Base-by-base conservation (phyloP, 208 protist genomes). In the Crithidia brevicula region DNA sequence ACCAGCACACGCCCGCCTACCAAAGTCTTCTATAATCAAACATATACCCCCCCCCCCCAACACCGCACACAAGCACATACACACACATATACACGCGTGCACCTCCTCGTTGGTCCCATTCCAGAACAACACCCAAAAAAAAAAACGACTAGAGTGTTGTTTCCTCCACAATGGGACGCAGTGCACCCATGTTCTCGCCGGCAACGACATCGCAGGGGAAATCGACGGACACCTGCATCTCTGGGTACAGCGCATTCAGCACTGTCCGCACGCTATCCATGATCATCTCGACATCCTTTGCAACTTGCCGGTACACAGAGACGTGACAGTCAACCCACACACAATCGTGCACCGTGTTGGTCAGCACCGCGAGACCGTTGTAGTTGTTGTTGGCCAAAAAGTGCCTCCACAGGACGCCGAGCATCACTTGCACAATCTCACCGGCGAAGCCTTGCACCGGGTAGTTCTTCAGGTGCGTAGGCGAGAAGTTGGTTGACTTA, bases 271-370 rank as follows among this genome's bases (percentile, higher is more conserved):
- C 94, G 64, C 82, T 90, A 67, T 79, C 83, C 86, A 98, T 95
- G 57, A 95, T 93, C 23, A 66, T 46, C 67, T 96, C 87, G 36
- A 94, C 87, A 60, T 96, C 94, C 47, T 86, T 79, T 18, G 81
- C 88, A 13, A 97, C 92, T 42, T 89, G 67, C 22, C 62, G 72
- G 60, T 90, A 95, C 11, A 97, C 79, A 40, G 91, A 94, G 33
- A 82, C 68, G 56, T 96, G 91, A 64, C 82, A 88, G 74, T 98
- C 94, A 40, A 98, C 88, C 94, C 94, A 98, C 34, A 98, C 94
- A 47, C 94, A 98, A 66, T 98, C 94, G 73, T 98, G 94, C 43
- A 98, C 94, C 7, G 94, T 98, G 77, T 98, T 98, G 30, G 85
- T 96, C 25, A 98, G 81, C 33, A 96, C 79, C 25, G 94, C 91